Conservation (phyloP, 1,139 yeast genomes). For the Yamadazyma siamensis region DNA sequence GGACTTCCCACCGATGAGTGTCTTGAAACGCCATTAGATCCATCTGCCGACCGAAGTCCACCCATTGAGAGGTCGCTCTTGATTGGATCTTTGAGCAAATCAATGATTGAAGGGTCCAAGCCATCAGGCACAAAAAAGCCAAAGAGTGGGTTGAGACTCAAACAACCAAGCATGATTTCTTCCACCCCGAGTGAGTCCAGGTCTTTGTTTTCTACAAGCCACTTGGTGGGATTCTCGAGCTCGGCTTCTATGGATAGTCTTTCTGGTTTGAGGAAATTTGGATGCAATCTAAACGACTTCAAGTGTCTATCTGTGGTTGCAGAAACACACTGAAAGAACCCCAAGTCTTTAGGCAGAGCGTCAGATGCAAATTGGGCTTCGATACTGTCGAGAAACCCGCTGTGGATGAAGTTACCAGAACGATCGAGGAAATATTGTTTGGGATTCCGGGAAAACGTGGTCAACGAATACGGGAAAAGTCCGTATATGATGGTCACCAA, state of each 20-base stretch:
- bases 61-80: neutral
- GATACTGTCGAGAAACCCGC: constrained; percentile 6
- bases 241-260: constrained; percentile 36
- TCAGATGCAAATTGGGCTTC: constrained; percentile 5
- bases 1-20: constrained; percentile 29
- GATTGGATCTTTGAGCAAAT: neutral
- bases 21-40: constrained; percentile 14
- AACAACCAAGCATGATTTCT: constrained; percentile 33
- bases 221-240: constrained; percentile 31
- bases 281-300: constrained; percentile 42
- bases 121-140: constrained; percentile 12
- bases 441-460: constrained; percentile 45
- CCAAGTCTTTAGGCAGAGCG: constrained; percentile 8
- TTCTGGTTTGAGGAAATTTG: constrained; percentile 35
- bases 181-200: constrained; percentile 24
- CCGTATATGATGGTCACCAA: constrained; percentile 53
- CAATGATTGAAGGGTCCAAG: constrained; percentile 1
- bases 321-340: constrained; percentile 3
- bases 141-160: constrained; percentile 18
- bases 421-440: constrained; percentile 13
- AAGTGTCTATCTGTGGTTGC: constrained; percentile 12
- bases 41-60: neutral
- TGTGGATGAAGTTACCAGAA: constrained; percentile 13
- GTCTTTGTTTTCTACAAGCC: constrained; percentile 25
- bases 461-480: constrained; percentile 53